phyloP scores from a whole-genome alignment of 2,329 filamentous ascomycete species.

The Talaromyces sp. region DNA sequence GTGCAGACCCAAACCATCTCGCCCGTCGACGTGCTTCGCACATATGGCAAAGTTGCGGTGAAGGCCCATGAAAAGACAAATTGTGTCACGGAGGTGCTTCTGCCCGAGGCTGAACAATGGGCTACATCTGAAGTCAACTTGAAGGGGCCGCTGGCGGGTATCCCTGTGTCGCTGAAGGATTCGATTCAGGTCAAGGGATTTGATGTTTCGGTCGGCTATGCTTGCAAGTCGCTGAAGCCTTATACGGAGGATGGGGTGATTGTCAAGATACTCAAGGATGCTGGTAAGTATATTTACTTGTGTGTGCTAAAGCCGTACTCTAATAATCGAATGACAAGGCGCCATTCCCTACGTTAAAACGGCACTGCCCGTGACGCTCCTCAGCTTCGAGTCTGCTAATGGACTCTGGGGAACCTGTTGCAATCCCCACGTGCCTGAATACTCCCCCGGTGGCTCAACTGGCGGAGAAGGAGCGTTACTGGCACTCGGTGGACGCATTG shows the following conservation, averaged over 20 bases:
- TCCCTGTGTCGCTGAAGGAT: slow-evolving; percentile 79
- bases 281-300: slow-evolving; percentile 40
- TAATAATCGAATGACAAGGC: slow-evolving; percentile 35
- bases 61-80: slow-evolving; percentile 83
- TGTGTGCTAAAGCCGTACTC: neutral
- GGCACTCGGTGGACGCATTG: slow-evolving; percentile 75
- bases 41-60: slow-evolving; percentile 81
- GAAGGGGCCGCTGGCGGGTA: slow-evolving; percentile 75
- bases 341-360: slow-evolving; percentile 92
- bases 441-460: slow-evolving; percentile 83
- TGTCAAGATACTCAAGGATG: slow-evolving; percentile 73
- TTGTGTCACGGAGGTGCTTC: slow-evolving; percentile 80
- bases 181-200: slow-evolving; percentile 74
- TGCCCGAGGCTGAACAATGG: slow-evolving; percentile 73
- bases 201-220: slow-evolving; percentile 77
- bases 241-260: slow-evolving; percentile 62
- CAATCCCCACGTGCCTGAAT: slow-evolving; percentile 78
- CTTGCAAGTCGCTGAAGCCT: slow-evolving; percentile 60
- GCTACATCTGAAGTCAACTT: slow-evolving; percentile 58
- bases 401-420: slow-evolving; percentile 74
- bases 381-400: slow-evolving; percentile 77
- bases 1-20: slow-evolving; percentile 64
- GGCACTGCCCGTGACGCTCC: slow-evolving; percentile 76
- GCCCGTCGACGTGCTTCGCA: slow-evolving; percentile 68
- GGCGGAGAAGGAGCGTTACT: slow-evolving; percentile 78